phyloP scores from a whole-genome alignment of 352 stramenopile genomes.

The Pythium sukuiense region DNA sequence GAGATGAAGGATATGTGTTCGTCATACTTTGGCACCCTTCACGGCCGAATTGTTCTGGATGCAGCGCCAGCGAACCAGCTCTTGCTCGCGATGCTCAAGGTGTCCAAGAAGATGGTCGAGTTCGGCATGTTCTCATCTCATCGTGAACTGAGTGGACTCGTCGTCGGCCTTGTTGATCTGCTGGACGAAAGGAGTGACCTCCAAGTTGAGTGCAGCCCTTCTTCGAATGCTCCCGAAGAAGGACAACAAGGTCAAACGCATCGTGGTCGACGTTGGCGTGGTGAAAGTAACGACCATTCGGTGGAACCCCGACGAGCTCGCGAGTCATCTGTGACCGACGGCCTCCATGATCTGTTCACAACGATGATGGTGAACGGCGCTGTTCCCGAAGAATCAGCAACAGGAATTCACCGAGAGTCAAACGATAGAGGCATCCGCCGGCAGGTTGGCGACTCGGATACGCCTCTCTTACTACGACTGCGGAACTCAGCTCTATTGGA shows the following conservation, averaged over 20 bases:
- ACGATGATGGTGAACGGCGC: constrained; percentile 23
- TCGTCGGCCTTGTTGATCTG: constrained; percentile 32
- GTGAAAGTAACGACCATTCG: not conserved
- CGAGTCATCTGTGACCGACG: constrained; percentile 26
- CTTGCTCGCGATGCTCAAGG: constrained; percentile 49
- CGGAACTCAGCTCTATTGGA: constrained; percentile 45
- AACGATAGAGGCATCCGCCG: not conserved
- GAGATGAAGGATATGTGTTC: constrained; percentile 47
- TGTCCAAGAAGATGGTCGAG: constrained; percentile 57
- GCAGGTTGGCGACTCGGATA: not conserved
- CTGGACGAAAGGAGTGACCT: constrained; percentile 55
- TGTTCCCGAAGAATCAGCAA: not conserved
- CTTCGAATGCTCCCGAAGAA: not conserved
- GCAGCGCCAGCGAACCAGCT: constrained; percentile 66
- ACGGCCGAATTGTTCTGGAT: constrained; percentile 48
- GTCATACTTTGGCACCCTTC: constrained; percentile 43
- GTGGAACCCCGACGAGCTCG: not conserved
- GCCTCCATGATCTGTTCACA: constrained; percentile 28
- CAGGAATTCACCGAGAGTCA: not conserved
- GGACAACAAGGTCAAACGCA: not conserved
- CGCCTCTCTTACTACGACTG: constrained; percentile 18
- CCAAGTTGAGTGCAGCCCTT: not conserved
- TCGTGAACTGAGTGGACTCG: constrained; percentile 37
- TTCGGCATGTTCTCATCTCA: constrained; percentile 67
- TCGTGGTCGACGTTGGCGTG: not conserved